Evolutionary conservation across 805 yeast genomes (phyloP).

Genomic region (Dipodascus geniculatus): DNA sequence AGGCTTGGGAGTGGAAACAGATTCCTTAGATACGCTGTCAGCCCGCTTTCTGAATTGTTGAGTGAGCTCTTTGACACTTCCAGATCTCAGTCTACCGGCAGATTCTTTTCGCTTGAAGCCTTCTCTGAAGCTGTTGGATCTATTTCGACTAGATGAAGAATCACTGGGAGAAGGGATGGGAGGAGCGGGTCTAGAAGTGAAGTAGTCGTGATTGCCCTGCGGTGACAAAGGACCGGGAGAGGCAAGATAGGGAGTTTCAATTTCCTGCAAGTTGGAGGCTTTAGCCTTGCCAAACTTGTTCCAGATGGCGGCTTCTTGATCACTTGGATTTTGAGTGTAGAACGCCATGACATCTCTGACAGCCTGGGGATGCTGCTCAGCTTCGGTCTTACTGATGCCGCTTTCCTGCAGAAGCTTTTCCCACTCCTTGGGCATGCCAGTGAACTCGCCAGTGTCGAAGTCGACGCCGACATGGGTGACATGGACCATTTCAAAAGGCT

Average conservation of each 20-base stretch:
- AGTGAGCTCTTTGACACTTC: neutral
- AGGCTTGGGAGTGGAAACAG: neutral
- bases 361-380: conserved; percentile 86
- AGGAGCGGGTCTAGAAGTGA: conserved; percentile 1
- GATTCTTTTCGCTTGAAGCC: conserved; percentile 2
- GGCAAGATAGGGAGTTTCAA: conserved; percentile 8
- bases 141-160: conserved; percentile 2
- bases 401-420: conserved; percentile 69
- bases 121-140: conserved; percentile 5
- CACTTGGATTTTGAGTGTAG: conserved; percentile 31
- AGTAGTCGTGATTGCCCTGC: conserved; percentile 5
- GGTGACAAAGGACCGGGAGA: conserved; percentile 3
- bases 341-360: conserved; percentile 85
- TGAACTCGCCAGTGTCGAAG: conserved; percentile 69
- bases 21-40: neutral
- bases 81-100: neutral
- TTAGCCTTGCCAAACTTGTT: conserved; percentile 19
- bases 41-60: neutral
- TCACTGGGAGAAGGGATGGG: conserved; percentile 6
- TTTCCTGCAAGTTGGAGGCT: conserved; percentile 6
- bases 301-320: conserved; percentile 18
- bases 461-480: conserved; percentile 94
- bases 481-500: conserved; percentile 84
- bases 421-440: conserved; percentile 93
- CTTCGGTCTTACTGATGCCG: conserved; percentile 81